These are phyloP conservation scores for Fistulifera pelliculosa DNA, from an alignment of 108 stramenopile species.

Conservation along the genomic window DNA sequence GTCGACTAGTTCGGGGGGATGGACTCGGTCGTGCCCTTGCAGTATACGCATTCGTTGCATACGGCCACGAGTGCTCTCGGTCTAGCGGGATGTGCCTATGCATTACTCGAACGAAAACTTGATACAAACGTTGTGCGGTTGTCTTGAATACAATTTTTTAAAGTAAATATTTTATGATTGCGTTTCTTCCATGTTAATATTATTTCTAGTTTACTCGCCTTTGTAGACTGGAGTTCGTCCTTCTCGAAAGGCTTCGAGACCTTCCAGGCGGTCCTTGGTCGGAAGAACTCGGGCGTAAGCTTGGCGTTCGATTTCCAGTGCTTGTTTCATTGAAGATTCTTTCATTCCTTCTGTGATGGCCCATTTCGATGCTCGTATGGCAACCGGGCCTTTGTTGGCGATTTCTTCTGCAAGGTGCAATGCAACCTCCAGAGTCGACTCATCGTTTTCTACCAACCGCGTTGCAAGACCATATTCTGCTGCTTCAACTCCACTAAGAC, in stretches of 20 bases:
- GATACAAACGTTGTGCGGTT: constrained; percentile 42
- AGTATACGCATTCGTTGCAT: constrained; percentile 16
- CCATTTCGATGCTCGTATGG: constrained; percentile 60
- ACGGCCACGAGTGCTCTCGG: constrained; percentile 21
- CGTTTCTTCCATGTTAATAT: too few species aligned
- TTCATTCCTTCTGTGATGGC: constrained; percentile 59
- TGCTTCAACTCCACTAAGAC: constrained; percentile 46
- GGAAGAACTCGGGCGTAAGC: constrained; percentile 46
- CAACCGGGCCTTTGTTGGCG: constrained; percentile 62
- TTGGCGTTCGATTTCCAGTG: constrained; percentile 51
- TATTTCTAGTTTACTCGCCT: constrained; percentile 28
- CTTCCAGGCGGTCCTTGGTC: constrained; percentile 71
- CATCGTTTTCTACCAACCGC: background rate
- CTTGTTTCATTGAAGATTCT: constrained; percentile 26
- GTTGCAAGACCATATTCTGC: constrained; percentile 22
- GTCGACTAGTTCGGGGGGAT: constrained; percentile 27
- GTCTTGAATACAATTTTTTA: background rate
- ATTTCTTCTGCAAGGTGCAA: constrained; percentile 47
- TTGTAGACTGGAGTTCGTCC: constrained; percentile 52
- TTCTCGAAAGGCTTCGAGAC: constrained; percentile 62
- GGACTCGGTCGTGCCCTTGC: constrained; percentile 20
- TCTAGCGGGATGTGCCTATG: constrained; percentile 14
- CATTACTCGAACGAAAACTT: constrained; percentile 24
- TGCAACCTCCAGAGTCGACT: constrained; percentile 11
- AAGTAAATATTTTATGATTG: background rate